phyloP scores from a whole-genome alignment of 2,329 filamentous ascomycete species.

The Sclerotinia borealis region DNA sequence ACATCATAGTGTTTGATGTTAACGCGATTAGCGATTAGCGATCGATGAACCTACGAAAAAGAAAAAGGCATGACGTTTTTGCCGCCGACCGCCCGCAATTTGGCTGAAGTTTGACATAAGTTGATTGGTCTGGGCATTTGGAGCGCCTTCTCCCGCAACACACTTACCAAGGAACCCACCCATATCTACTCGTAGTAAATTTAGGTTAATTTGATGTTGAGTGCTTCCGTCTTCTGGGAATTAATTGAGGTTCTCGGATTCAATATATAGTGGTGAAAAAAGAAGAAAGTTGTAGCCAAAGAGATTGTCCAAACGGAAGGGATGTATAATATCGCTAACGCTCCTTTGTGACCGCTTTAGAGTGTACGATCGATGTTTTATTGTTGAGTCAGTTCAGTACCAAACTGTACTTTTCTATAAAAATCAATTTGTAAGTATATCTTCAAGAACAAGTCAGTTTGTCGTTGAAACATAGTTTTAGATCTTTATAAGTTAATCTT shows the following conservation, averaged over 20 bases:
- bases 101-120: neutral
- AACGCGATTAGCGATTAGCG: neutral
- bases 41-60: too few relatives aligned
- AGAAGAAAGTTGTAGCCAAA: neutral
- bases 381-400: too few relatives aligned
- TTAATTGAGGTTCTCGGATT: neutral
- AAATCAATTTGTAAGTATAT: too few relatives aligned
- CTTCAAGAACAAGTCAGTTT: neutral
- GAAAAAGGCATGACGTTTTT: constrained; percentile 2
- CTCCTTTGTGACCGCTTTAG: neutral
- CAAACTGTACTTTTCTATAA: neutral
- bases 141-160: too few relatives aligned
- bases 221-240: too few relatives aligned
- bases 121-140: neutral
- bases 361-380: too few relatives aligned
- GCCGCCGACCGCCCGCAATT: constrained; percentile 1
- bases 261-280: neutral
- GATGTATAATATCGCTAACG: neutral
- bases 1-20: constrained; percentile 5
- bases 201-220: too few relatives aligned
- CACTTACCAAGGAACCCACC: too few relatives aligned
- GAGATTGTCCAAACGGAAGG: neutral
- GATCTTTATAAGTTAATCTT: neutral
- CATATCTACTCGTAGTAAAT: too few relatives aligned
- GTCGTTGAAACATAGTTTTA: neutral